These are phyloP conservation scores for Dryas octopetala DNA, from an alignment of 306 rosid species.

Conservation along the genomic window DNA sequence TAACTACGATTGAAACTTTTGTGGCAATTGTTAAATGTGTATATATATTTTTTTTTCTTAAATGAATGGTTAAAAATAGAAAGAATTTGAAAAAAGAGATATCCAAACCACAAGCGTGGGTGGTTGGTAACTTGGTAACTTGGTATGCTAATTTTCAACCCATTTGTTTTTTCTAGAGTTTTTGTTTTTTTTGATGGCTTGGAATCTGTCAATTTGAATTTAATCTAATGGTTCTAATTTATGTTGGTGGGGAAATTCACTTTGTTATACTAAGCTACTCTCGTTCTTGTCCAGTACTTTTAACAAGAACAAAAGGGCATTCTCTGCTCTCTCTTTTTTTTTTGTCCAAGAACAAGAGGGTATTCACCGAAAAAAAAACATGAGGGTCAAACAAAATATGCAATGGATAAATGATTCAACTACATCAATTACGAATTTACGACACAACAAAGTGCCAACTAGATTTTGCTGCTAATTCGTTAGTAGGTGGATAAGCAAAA, in stretches of 20 bases:
- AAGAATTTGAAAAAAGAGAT: background rate
- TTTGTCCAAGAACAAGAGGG: no score
- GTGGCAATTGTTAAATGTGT: slow-evolving; percentile 6
- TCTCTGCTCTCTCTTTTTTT: no score
- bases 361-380: no score
- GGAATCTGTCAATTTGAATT: background rate
- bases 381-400: no score
- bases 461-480: no score
- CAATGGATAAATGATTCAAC: no score
- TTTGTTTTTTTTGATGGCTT: background rate
- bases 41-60: background rate
- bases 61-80: slow-evolving; percentile 6
- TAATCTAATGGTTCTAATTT: background rate
- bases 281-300: no score
- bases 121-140: background rate
- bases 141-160: background rate
- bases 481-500: background rate
- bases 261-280: no score
- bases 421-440: background rate
- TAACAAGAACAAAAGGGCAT: no score
- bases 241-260: no score
- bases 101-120: background rate
- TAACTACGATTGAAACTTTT: background rate
- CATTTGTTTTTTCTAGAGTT: background rate
- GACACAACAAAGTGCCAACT: background rate